Evolutionary conservation across 2,329 filamentous ascomycete species (phyloP).

Genomic region (Alternaria tenuissima): DNA sequence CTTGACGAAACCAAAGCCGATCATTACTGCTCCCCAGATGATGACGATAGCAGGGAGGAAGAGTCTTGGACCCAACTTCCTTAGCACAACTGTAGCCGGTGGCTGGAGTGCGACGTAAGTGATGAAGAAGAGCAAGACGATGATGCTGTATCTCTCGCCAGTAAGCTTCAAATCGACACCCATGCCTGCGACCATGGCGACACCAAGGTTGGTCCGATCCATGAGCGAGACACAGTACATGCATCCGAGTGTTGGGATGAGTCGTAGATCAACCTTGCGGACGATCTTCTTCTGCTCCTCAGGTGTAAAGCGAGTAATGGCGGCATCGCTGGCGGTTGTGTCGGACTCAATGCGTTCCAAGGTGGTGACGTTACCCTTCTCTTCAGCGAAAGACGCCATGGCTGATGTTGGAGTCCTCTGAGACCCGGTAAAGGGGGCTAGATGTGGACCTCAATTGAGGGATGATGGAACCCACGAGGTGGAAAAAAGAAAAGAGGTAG

Average conservation of each 20-base stretch:
- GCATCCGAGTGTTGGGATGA: constrained; percentile 52
- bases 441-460: neutral
- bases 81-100: constrained; percentile 33
- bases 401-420: neutral
- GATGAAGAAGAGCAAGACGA: constrained; percentile 37
- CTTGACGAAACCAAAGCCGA: constrained; percentile 36
- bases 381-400: constrained; percentile 29
- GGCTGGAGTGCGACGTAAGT: constrained; percentile 36
- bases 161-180: constrained; percentile 39
- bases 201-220: constrained; percentile 52
- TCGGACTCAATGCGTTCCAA: constrained; percentile 29
- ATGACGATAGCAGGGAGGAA: constrained; percentile 32
- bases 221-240: constrained; percentile 53
- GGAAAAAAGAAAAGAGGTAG: neutral
- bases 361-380: constrained; percentile 27
- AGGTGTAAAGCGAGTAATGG: constrained; percentile 30
- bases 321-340: constrained; percentile 22
- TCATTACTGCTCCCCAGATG: constrained; percentile 35
- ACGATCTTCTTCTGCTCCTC: constrained; percentile 36
- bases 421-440: neutral
- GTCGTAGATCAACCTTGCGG: constrained; percentile 47
- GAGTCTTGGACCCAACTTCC: constrained; percentile 33
- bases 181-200: constrained; percentile 47
- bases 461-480: neutral
- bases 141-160: constrained; percentile 33